Base-by-base conservation (phyloP, 257 asterid species). In the Buddleja alternifolia region DNA sequence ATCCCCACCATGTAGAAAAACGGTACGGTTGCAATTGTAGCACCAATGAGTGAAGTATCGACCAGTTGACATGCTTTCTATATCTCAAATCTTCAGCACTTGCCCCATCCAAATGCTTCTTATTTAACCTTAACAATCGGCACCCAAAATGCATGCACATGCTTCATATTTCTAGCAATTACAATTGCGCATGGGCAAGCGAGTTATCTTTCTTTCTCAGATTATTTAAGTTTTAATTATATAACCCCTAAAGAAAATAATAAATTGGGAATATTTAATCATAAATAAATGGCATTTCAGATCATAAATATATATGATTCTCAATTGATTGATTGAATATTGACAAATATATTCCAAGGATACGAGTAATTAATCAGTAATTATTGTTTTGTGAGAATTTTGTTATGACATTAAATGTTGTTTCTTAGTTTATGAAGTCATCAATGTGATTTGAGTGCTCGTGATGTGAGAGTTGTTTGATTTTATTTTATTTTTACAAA, bases 1-100 rank as follows among this genome's bases (percentile, higher is more conserved):
- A 60, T 55, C 25, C 53, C 42, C 25, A 24, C 66, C 75, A 8
- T 47, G 78, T 64, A 76, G 77, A 48, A 44, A 66, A 69, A 81
- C 61, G 45, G 84, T 83, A 14, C 62, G 77, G 34, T 36, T 62
- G 78, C 89, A 86, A 16, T 70, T 77, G 72, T 79, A 70, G 81
- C 92, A 81, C 88, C 84, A 79, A 57, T 80, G 85, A 53, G 81
- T 77, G 56, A 2, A 29, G 34, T 73, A 40, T 16, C 14, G n/a
- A n/a, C n/a, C 67, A 54, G 45, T 40, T 9, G 60, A 54, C 66
- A 63, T 72, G 42, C 16, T 55, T 40, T 50, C 45, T 25, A 50
- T n/a, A 12, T 21, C 20, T 44, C 7, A 23, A 5, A 29, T 21
- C 25, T 19, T 4, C 47, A 63, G 6, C 24, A 15, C 23, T 24